Evolutionary conservation across 2,329 filamentous ascomycete species (phyloP).

Genomic region (Berkeleyomyces basicola): DNA sequence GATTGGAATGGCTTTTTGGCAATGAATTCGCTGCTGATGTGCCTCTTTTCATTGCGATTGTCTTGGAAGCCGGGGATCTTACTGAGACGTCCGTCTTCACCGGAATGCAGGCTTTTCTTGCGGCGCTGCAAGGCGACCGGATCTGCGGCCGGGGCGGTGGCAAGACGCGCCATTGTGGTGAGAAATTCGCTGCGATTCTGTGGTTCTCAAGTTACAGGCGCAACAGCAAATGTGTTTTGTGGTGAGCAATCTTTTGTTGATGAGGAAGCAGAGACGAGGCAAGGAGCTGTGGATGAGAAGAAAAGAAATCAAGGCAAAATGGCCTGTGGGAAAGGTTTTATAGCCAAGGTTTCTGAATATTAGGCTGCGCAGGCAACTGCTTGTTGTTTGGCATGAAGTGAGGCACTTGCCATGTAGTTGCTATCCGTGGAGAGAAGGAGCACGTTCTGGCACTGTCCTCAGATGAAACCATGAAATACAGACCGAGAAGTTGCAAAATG

Average conservation of each 20-base stretch:
- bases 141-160: background rate
- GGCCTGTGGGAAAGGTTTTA: too few species aligned
- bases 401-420: background rate
- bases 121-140: background rate
- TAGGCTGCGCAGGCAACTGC: background rate
- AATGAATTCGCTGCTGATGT: background rate
- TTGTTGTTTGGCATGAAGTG: background rate
- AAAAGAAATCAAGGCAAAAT: too few species aligned
- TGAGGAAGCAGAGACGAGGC: too few species aligned
- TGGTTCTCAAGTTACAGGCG: background rate
- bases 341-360: too few species aligned
- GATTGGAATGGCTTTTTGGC: background rate
- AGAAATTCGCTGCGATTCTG: background rate
- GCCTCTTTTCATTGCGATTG: background rate
- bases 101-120: slow-evolving; percentile 1
- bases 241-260: background rate
- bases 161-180: slow-evolving; percentile 4
- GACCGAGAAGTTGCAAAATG: background rate
- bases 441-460: background rate
- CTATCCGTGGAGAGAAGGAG: background rate
- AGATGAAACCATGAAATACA: background rate
- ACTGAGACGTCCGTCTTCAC: background rate
- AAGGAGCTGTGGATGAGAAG: too few species aligned
- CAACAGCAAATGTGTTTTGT: background rate
- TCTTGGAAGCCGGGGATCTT: background rate